These are phyloP conservation scores for Oldenlandia corymbosa DNA, from an alignment of 257 asterid genomes.

Conservation along the genomic window DNA sequence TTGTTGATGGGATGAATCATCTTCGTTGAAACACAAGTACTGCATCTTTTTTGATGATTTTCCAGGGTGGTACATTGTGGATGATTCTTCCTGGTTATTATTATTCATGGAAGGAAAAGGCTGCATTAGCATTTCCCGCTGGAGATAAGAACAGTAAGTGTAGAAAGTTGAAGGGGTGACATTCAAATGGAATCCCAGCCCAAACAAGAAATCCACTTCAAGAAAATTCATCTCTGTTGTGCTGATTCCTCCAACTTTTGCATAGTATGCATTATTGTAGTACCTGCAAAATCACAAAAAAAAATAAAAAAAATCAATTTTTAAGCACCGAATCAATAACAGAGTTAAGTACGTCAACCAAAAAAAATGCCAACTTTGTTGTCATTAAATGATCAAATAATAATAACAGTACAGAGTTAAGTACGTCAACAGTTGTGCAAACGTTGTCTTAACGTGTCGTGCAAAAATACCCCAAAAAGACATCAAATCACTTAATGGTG, in stretches of 20 bases:
- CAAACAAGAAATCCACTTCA: constrained; percentile 87
- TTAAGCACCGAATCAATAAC: too few relatives aligned
- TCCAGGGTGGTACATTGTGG: constrained; percentile 28
- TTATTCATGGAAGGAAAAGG: constrained; percentile 38
- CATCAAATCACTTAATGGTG: not conserved
- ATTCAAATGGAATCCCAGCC: constrained; percentile 79
- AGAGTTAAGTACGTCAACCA: too few relatives aligned
- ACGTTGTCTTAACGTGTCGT: not conserved
- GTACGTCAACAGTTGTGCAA: not conserved
- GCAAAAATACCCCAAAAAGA: not conserved
- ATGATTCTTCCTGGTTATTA: constrained; percentile 24
- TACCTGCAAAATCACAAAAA: constrained; percentile 37
- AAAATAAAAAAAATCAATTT: too few relatives aligned
- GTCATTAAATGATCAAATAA: too few relatives aligned
- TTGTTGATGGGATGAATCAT: constrained; percentile 65
- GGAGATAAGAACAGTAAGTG: constrained; percentile 61
- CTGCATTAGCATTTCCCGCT: constrained; percentile 61
- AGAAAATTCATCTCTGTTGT: constrained; percentile 88
- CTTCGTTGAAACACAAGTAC: constrained; percentile 52
- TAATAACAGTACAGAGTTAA: too few relatives aligned
- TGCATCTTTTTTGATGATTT: constrained; percentile 54
- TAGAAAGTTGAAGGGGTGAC: constrained; percentile 77
- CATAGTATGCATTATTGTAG: constrained; percentile 90
- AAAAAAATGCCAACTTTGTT: not conserved
- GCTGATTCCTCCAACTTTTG: constrained; percentile 97